Percentiles rank a stretch among this genome's conserved stretches.
Evolutionary conservation across 108 stramenopile species (phyloP).

Genomic region (Nitzschia palea): DNA sequence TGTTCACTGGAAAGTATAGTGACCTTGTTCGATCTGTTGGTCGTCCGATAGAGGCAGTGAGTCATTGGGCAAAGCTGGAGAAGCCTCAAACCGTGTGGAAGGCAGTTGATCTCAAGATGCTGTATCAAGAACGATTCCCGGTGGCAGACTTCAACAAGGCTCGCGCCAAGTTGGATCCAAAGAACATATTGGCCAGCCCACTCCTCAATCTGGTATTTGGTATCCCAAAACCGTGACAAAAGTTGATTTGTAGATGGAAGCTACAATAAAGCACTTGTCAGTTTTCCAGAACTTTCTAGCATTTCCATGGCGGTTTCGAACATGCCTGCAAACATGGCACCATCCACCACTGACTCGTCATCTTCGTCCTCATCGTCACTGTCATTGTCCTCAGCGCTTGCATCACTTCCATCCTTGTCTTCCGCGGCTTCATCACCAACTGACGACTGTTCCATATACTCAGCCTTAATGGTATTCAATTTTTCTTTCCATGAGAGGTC

Average conservation of each 20-base stretch:
- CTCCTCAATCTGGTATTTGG: conserved; percentile 50
- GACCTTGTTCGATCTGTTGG: conserved; percentile 71
- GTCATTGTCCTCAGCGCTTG: conserved; percentile 23
- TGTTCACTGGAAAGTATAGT: conserved; percentile 79
- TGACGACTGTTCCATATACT: conserved; percentile 24
- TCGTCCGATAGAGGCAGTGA: conserved; percentile 58
- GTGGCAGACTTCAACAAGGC: conserved; percentile 63
- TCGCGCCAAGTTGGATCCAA: conserved; percentile 68
- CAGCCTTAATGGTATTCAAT: conserved; percentile 36
- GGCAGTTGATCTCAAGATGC: conserved; percentile 43
- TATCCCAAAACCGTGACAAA: conserved; percentile 21
- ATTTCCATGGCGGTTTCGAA: conserved; percentile 91
- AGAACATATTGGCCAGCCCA: conserved; percentile 51
- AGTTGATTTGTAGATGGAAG: neutral
- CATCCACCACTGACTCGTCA: conserved; percentile 59
- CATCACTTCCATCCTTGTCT: conserved; percentile 5
- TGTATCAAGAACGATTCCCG: conserved; percentile 52
- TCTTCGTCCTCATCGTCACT: conserved; percentile 46
- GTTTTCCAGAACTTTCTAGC: conserved; percentile 53
- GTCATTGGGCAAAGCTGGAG: conserved; percentile 97
- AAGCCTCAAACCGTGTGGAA: conserved; percentile 45
- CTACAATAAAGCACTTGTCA: neutral
- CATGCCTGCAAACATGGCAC: conserved; percentile 88
- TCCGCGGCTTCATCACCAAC: conserved; percentile 20
- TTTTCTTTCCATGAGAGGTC: conserved; percentile 66